These are phyloP conservation scores for Botrytis paeoniae DNA, from an alignment of 2,329 filamentous ascomycete genomes.

Conservation along the genomic window DNA sequence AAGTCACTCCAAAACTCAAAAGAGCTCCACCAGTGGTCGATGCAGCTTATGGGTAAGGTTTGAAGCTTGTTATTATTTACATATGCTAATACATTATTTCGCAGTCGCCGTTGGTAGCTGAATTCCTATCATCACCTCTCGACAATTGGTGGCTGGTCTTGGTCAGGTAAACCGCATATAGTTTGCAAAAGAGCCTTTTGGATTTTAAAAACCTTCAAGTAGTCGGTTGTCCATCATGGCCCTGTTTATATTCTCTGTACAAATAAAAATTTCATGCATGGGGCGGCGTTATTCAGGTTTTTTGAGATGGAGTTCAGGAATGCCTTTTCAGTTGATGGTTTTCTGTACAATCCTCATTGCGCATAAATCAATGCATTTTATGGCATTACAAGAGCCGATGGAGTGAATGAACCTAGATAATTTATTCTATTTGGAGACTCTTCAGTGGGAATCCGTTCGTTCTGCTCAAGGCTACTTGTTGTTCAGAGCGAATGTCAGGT, in stretches of 20 bases:
- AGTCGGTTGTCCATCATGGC: constrained; percentile 27
- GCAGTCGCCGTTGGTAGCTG: constrained; percentile 42
- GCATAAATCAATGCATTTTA: constrained; percentile 11
- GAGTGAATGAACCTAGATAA: constrained; percentile 6
- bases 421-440: constrained; percentile 7
- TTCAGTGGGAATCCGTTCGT: constrained; percentile 15
- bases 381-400: constrained; percentile 3
- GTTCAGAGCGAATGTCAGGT: not conserved
- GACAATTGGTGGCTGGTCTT: not conserved
- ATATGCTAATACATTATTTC: constrained; percentile 21
- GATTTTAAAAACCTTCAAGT: constrained; percentile 32
- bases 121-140: not conserved
- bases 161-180: constrained; percentile 25
- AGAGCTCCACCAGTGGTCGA: constrained; percentile 41
- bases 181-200: constrained; percentile 30
- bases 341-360: constrained; percentile 24
- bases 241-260: constrained; percentile 24
- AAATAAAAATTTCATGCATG: constrained; percentile 19
- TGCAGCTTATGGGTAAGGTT: constrained; percentile 40
- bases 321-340: constrained; percentile 21
- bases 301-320: constrained; percentile 12
- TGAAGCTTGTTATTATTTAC: constrained; percentile 21
- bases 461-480: constrained; percentile 9
- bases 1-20: constrained; percentile 35
- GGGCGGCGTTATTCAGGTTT: constrained; percentile 18